Conservation (phyloP, 306 rosid species). For the Cucurbita ficifolia region DNA sequence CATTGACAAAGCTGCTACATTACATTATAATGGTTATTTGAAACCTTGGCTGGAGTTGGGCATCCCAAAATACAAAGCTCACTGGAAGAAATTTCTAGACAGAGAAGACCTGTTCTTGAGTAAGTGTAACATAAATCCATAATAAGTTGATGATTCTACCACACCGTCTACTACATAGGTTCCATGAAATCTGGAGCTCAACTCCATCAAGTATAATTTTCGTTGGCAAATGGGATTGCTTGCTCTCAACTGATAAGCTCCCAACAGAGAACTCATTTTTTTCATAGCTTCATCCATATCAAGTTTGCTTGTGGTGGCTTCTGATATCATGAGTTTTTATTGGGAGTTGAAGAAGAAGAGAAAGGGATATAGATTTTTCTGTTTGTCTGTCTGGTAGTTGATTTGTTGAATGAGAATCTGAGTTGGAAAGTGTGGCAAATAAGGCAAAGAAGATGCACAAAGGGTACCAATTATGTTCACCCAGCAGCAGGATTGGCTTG, state of each 20-base stretch:
- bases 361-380: not conserved
- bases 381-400: not conserved
- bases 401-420: constrained; percentile 3
- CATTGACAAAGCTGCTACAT: constrained; percentile 36
- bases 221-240: not conserved
- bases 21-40: constrained; percentile 94
- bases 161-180: constrained; percentile 15
- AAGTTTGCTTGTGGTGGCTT: constrained; percentile 2
- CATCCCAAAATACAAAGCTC: constrained; percentile 56
- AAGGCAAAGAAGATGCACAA: not conserved
- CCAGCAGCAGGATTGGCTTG: not conserved
- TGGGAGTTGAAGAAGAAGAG: constrained; percentile 1
- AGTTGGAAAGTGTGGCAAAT: constrained; percentile 5
- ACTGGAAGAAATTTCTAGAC: constrained; percentile 74
- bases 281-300: not conserved
- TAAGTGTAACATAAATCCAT: constrained; percentile 86
- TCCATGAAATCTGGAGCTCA: constrained; percentile 25
- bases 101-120: constrained; percentile 73
- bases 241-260: not conserved
- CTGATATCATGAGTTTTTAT: constrained; percentile 7
- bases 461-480: not conserved
- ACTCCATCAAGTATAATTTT: constrained; percentile 15
- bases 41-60: constrained; percentile 99
- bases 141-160: constrained; percentile 20
- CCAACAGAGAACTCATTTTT: not conserved